These are phyloP conservation scores for Torulaspora quercuum DNA, from an alignment of 805 yeast species.

Conservation along the genomic window DNA sequence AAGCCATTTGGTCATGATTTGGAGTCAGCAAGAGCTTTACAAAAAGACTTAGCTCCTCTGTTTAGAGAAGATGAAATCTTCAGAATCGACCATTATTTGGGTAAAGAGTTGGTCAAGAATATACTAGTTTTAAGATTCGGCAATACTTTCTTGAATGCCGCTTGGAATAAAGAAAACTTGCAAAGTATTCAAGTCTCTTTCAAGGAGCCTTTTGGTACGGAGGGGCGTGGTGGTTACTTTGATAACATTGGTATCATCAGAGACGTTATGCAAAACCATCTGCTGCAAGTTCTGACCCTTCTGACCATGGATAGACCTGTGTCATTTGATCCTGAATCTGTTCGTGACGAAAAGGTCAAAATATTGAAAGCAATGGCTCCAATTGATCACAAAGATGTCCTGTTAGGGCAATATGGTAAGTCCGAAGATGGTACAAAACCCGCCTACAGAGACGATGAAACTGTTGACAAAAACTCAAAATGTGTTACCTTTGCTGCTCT, in stretches of 20 bases:
- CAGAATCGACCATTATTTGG: slow-evolving; percentile 96
- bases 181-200: slow-evolving; percentile 82
- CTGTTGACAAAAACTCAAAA: slow-evolving; percentile 76
- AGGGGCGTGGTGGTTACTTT: slow-evolving; percentile 98
- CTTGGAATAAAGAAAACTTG: slow-evolving; percentile 82
- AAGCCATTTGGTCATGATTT: slow-evolving; percentile 97
- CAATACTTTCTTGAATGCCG: slow-evolving; percentile 79
- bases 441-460: slow-evolving; percentile 85
- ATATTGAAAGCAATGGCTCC: slow-evolving; percentile 78
- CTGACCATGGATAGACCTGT: slow-evolving; percentile 95
- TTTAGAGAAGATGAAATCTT: slow-evolving; percentile 88
- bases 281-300: slow-evolving; percentile 86
- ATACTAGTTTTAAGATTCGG: slow-evolving; percentile 85
- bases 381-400: slow-evolving; percentile 59
- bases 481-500: slow-evolving; percentile 92
- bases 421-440: slow-evolving; percentile 89
- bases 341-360: slow-evolving; percentile 94
- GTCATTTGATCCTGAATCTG: slow-evolving; percentile 85
- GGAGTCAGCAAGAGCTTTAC: slow-evolving; percentile 71
- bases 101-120: slow-evolving; percentile 97
- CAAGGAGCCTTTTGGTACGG: slow-evolving; percentile 98
- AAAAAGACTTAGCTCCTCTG: slow-evolving; percentile 72
- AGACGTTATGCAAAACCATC: slow-evolving; percentile 97
- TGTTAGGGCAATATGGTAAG: slow-evolving; percentile 83
- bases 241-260: slow-evolving; percentile 93